phyloP scores from a whole-genome alignment of 805 yeast genomes.

The Wickerhamiella galacta region DNA sequence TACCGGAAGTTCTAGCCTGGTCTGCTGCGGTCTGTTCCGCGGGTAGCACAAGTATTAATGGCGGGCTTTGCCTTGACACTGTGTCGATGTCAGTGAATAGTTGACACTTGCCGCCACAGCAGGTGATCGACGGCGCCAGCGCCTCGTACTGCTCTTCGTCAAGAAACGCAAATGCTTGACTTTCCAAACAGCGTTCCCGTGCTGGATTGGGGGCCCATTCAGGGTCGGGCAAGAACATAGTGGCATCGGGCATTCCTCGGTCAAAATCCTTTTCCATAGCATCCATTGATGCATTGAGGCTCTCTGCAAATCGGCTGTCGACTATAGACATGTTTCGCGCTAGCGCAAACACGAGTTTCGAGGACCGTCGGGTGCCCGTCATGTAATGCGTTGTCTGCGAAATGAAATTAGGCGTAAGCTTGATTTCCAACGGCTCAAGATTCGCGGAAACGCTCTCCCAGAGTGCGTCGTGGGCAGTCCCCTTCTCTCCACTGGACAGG shows the following conservation, averaged over 20 bases:
- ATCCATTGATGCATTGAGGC: slow-evolving; percentile 10
- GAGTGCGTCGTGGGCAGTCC: slow-evolving; percentile 8
- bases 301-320: slow-evolving; percentile 13
- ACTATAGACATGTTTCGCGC: slow-evolving; percentile 20
- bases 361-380: slow-evolving; percentile 14
- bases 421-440: slow-evolving; percentile 19
- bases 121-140: slow-evolving; percentile 15
- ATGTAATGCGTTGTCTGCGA: slow-evolving; percentile 19
- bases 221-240: slow-evolving; percentile 14
- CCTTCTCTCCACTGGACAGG: slow-evolving; percentile 13
- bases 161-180: slow-evolving; percentile 16
- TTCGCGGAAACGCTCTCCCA: slow-evolving; percentile 6
- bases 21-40: not conserved
- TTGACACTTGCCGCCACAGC: slow-evolving; percentile 16
- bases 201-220: slow-evolving; percentile 13
- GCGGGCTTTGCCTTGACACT: not conserved
- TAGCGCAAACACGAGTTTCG: slow-evolving; percentile 22
- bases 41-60: not conserved
- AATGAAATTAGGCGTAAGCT: slow-evolving; percentile 11
- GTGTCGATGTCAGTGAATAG: not conserved
- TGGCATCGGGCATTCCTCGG: slow-evolving; percentile 15
- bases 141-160: slow-evolving; percentile 14
- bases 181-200: slow-evolving; percentile 16
- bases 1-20: not conserved
- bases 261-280: slow-evolving; percentile 12